Percentiles rank a stretch among this genome's conserved stretches.
Evolutionary conservation across 2,329 filamentous ascomycete genomes (phyloP).

Genomic region (Beauveria sp.): DNA sequence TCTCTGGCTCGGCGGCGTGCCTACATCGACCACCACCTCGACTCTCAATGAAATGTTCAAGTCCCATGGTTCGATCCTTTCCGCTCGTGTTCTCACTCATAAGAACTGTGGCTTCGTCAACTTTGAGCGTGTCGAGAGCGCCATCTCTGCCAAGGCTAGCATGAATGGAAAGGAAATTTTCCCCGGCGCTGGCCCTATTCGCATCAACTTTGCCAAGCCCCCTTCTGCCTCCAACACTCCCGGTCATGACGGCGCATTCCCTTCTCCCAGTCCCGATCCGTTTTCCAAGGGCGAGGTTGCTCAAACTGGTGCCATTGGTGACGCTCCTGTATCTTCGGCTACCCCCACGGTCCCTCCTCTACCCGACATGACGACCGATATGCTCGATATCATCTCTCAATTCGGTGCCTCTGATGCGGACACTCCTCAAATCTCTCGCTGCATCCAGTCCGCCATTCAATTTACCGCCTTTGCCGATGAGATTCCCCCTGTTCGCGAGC

Average conservation of each 20-base stretch:
- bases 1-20: conserved; percentile 95
- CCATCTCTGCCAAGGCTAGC: conserved; percentile 76
- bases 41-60: conserved; percentile 94
- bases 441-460: conserved; percentile 68
- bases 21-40: conserved; percentile 91
- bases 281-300: conserved; percentile 50
- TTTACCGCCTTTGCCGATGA: conserved; percentile 69
- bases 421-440: conserved; percentile 59
- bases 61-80: conserved; percentile 83
- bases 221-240: conserved; percentile 85
- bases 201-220: conserved; percentile 96
- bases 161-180: conserved; percentile 98
- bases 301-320: conserved; percentile 26
- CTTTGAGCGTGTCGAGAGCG: conserved; percentile 86
- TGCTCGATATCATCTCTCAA: conserved; percentile 77
- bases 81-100: conserved; percentile 87
- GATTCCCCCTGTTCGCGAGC: conserved; percentile 82
- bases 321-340: conserved; percentile 29
- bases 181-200: conserved; percentile 85
- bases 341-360: conserved; percentile 65
- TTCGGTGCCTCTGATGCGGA: conserved; percentile 83
- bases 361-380: conserved; percentile 71
- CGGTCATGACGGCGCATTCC: conserved; percentile 78
- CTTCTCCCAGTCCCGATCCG: conserved; percentile 85
- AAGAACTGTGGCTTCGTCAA: conserved; percentile 99